Evolutionary conservation across 2,329 filamentous ascomycete species (phyloP), one percentile per base, ranked within the genome.

Genomic region (Aspergillus sp.): DNA sequence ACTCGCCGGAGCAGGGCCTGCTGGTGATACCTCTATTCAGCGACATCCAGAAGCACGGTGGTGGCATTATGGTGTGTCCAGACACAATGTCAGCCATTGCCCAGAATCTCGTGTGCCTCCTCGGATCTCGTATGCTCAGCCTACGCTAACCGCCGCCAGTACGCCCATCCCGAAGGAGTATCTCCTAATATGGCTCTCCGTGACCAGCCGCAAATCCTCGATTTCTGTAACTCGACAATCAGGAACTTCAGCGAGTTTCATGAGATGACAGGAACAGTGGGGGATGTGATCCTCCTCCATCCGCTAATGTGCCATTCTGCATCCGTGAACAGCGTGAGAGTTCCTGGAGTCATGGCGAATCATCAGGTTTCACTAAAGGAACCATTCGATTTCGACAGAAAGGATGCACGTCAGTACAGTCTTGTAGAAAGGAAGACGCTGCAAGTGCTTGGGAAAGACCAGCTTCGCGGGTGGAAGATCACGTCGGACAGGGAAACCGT

Each of bases 1-100:
- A 83, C 50, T 78, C 72, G 13, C 74, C 74, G 0, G 80, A 84
- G 58, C 80, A 84, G 53, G 80, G 67, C 0, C 57, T 83, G 10
- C 64, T 83, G 1, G 75, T 82, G 8, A 81, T 80, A 25, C 78
- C 79, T 1, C 54, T 82, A 4, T 83, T 78, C 59, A 75, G 68
- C 1, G 77, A 82, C 48, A 73, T 83, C 32, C 57, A 61, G 6
- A 55, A 71, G 0, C 64, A 68, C 20, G 78, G 74, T 4, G 80
- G 80, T 15, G 80, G 74, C 3, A 83, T 79, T 0, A 65, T 75
- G 48, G 69, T 83, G 29, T 80, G 76, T 44, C 71, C 75, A 0
- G 64, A 69, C 32, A 76, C 71, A 0, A 74, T 80, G 30, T 63
- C 66, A 3, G 55, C 60, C 16, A 63, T 82, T 2, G 78, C 78